Conservation (phyloP, 108 stramenopile species). For the Nitzschia sp. region DNA sequence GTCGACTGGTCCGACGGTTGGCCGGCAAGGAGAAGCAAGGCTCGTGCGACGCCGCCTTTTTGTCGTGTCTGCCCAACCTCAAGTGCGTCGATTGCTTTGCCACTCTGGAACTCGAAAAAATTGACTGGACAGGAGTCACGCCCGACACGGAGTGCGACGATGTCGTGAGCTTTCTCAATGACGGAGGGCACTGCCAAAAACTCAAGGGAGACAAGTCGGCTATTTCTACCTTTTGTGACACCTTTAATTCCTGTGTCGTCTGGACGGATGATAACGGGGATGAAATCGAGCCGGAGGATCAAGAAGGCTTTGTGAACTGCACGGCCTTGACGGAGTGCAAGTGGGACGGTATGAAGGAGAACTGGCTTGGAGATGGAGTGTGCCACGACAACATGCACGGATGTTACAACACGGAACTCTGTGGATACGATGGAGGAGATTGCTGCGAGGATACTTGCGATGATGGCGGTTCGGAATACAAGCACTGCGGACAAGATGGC, state of each 20-base stretch:
- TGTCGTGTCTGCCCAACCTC: conserved; percentile 57
- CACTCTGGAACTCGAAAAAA: conserved; percentile 46
- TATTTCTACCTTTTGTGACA: conserved; percentile 56
- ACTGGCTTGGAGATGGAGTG: conserved; percentile 81
- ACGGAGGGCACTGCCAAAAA: conserved; percentile 49
- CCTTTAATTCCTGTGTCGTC: conserved; percentile 77
- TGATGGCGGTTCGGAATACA: conserved; percentile 24
- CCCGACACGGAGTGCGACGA: conserved; percentile 68
- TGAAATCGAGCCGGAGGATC: conserved; percentile 5
- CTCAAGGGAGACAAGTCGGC: conserved; percentile 35
- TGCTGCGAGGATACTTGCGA: conserved; percentile 71
- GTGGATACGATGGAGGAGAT: conserved; percentile 88
- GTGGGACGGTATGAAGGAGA: conserved; percentile 77
- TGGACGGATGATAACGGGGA: conserved; percentile 52
- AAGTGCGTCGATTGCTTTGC: conserved; percentile 74
- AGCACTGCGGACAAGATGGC: conserved; percentile 81
- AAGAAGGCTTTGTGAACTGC: conserved; percentile 58
- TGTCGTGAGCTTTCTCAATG: conserved; percentile 51
- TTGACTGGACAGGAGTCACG: conserved; percentile 84
- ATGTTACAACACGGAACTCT: conserved; percentile 88
- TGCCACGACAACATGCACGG: conserved; percentile 84
- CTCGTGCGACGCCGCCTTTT: conserved; percentile 67
- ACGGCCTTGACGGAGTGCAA: conserved; percentile 64
- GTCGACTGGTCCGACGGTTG: background rate
- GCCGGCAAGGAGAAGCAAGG: background rate